Percentiles rank a stretch among this genome's conserved stretches.
These are phyloP conservation scores for Akebia trifoliata DNA, from an alignment of 164 flowering plant species.

Conservation along the genomic window DNA sequence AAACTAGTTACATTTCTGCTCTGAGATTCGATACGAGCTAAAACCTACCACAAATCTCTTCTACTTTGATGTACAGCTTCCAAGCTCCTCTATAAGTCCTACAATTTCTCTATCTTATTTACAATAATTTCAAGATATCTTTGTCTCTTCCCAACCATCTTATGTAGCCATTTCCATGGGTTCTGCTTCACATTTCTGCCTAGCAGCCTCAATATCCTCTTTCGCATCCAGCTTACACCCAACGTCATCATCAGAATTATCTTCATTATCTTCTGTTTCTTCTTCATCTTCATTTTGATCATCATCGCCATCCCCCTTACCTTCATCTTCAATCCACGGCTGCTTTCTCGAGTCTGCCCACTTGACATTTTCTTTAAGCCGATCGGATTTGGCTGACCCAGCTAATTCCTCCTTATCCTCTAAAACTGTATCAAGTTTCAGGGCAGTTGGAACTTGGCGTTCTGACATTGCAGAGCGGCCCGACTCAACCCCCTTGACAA, in stretches of 20 bases:
- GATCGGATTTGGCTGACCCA: conserved; percentile 11
- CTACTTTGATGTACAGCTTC: background rate
- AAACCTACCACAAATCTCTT: background rate
- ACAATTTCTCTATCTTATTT: conserved; percentile 3
- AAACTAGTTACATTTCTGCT: background rate
- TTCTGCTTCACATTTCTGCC: conserved; percentile 21
- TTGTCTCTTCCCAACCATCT: background rate
- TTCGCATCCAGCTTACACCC: conserved; percentile 9
- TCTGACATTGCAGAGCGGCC: conserved; percentile 27
- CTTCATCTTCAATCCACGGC: conserved; percentile 19
- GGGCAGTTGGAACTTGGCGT: conserved; percentile 19
- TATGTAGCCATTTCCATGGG: conserved; percentile 27
- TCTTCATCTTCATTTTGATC: conserved; percentile 6
- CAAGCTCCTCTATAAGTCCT: background rate
- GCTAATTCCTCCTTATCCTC: conserved; percentile 28
- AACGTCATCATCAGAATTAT: conserved; percentile 11
- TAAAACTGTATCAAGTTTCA: conserved; percentile 24
- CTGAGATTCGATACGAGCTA: no score
- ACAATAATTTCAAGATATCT: background rate
- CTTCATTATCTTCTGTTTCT: conserved; percentile 15
- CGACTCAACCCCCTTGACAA: conserved; percentile 31
- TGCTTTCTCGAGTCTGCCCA: conserved; percentile 19
- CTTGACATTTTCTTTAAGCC: conserved; percentile 14
- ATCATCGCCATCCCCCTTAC: conserved; percentile 17
- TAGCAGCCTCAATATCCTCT: conserved; percentile 10